Percentiles rank a stretch among this genome's conserved stretches.
phyloP scores from a whole-genome alignment of 1,284 basidiomycete species.

The Porogramme epimiltina region DNA sequence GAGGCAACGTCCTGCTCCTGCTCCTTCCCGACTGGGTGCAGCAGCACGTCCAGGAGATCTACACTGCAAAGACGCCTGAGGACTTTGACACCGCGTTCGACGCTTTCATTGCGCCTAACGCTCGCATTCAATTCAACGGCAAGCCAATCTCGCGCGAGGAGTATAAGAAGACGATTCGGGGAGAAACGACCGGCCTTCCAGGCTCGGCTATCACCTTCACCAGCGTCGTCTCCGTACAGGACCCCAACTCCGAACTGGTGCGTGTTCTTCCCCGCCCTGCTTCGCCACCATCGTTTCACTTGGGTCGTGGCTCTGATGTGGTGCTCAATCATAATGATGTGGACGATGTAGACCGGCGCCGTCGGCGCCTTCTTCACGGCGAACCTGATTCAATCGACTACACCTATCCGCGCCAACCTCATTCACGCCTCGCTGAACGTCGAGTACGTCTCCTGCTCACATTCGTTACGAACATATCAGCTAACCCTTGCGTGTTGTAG shows the following conservation, averaged over 20 bases:
- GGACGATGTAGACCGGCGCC: no score
- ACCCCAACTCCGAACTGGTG: background rate
- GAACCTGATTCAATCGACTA: no score
- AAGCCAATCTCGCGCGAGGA: slow-evolving; percentile 19
- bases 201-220: background rate
- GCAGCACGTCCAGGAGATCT: slow-evolving; percentile 31
- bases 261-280: background rate
- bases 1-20: slow-evolving; percentile 29
- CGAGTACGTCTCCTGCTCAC: no score
- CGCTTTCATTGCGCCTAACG: slow-evolving; percentile 28
- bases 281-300: background rate
- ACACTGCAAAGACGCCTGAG: slow-evolving; percentile 29
- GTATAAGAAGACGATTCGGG: slow-evolving; percentile 22
- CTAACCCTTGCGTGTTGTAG: no score
- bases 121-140: slow-evolving; percentile 38
- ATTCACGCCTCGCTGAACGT: no score
- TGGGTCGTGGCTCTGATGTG: no score
- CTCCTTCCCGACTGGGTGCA: slow-evolving; percentile 37
- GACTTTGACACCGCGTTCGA: slow-evolving; percentile 36
- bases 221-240: background rate
- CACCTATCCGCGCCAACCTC: no score
- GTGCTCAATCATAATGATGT: no score
- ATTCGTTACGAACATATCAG: no score
- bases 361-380: no score
- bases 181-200: background rate